Evolutionary conservation across 306 rosid genomes (phyloP).

Genomic region (Argentina anserina): DNA sequence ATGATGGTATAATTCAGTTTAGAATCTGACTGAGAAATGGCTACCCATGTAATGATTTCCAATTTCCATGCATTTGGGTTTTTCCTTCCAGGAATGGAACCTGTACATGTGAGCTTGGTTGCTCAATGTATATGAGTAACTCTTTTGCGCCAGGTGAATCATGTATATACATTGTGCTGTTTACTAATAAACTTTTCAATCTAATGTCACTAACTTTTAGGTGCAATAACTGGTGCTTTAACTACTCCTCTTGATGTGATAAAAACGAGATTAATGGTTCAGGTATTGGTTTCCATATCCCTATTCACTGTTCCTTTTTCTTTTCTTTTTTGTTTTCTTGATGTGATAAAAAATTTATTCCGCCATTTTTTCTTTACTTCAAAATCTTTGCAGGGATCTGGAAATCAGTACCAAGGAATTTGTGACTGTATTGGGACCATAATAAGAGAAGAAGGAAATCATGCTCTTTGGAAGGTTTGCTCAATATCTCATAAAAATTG

Average conservation of each 20-base stretch:
- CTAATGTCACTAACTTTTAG: conserved; percentile 31
- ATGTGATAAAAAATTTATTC: too few species aligned
- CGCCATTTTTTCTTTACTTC: not conserved
- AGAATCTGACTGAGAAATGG: not conserved
- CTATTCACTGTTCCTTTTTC: not conserved
- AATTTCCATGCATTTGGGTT: not conserved
- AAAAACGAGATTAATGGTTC: conserved; percentile 88
- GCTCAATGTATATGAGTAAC: not conserved
- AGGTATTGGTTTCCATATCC: conserved; percentile 26
- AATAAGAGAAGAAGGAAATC: conserved; percentile 69
- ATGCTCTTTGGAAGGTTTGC: conserved; percentile 65
- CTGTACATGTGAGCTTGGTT: not conserved
- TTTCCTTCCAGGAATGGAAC: too few species aligned
- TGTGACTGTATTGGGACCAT: conserved; percentile 64
- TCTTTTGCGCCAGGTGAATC: not conserved
- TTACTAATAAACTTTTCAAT: not conserved
- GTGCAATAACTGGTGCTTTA: conserved; percentile 93
- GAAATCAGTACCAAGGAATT: conserved; percentile 59
- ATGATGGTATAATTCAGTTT: not conserved
- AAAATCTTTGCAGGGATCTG: conserved; percentile 51
- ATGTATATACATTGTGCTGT: not conserved
- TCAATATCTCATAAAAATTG: not conserved
- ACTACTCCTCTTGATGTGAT: conserved; percentile 95
- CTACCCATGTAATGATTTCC: not conserved
- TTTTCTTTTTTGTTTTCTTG: too few species aligned